Base-by-base conservation (phyloP, 2,329 filamentous ascomycete genomes). In the Aspergillus novofumigatus region DNA sequence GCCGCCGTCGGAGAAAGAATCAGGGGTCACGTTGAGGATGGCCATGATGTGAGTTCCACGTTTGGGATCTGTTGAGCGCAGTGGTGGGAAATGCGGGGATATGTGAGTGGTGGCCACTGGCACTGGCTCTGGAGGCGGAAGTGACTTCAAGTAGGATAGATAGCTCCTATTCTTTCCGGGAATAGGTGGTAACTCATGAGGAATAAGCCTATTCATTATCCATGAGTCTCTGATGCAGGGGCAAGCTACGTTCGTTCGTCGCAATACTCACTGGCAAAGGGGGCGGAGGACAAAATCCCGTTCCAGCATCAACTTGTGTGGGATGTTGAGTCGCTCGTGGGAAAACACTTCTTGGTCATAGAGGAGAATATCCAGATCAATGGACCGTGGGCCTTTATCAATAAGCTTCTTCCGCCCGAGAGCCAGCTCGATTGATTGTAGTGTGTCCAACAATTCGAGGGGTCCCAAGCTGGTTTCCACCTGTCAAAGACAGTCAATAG, bases 1-100 rank as follows among this genome's bases (percentile, higher is more conserved):
- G 8, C 92, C 92, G 53, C 92, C 93, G 69, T 97, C 92, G 1
- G 93, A 97, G 78, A 99, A 99, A 9, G 93, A 97, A 76, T 99
- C 93, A 0, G 93, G 93, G 0, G 94, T 97, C 53, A 96, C 78
- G 74, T 99, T 99, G 49, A 97, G 80, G 62, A 99, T 96, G 54
- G 90, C 90, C 94, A 99, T 99, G 64, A 97, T 77, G 49, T 86
- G 85, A 0, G 93, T 97, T 53, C 78, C 80, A 50, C 87, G 83
- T 49, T 68, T 70, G 0, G 77, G 72, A 58, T 81, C 78, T 6
- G 81, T 75, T 20, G 89, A 81, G 52, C 84, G 83, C 42, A 94
- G 75, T 1, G 85, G 78, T 10, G 80, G 73, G 41, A 82, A 66
- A 25, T 57, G 52, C 21, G 68, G 60, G 7, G 72, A 72, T 55